A percentile compares a stretch with the other conserved stretches of the same genome.
Conservation (phyloP, 2,329 filamentous ascomycete genomes). For the Fusarium nanum region DNA sequence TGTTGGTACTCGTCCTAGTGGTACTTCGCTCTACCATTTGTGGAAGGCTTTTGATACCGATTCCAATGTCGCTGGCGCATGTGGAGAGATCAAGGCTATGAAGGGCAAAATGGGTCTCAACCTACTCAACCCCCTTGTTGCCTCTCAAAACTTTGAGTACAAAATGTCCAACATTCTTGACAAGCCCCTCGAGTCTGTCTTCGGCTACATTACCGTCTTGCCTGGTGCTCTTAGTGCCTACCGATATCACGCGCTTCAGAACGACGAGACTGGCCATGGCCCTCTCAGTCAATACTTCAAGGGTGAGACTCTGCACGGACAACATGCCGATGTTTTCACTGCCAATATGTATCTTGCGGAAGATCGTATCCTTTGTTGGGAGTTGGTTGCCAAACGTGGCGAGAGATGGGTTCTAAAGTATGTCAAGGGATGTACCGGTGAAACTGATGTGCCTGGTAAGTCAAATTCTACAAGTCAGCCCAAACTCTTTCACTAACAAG, state of each 20-base stretch:
- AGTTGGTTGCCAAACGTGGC: constrained; percentile 92
- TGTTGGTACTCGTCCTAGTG: constrained; percentile 91
- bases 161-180: constrained; percentile 99
- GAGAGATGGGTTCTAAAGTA: constrained; percentile 99
- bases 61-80: constrained; percentile 95
- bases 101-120: constrained; percentile 87
- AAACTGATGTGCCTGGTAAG: constrained; percentile 96
- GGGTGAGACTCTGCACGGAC: constrained; percentile 94
- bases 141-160: constrained; percentile 99
- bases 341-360: constrained; percentile 96
- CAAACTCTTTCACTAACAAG: constrained; percentile 38
- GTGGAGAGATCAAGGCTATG: constrained; percentile 97
- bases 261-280: constrained; percentile 94
- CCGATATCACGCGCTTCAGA: constrained; percentile 94
- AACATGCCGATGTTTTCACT: constrained; percentile 96
- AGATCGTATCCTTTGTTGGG: constrained; percentile 92
- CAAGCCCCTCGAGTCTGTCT: constrained; percentile 95
- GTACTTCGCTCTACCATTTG: constrained; percentile 93
- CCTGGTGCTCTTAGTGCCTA: constrained; percentile 96
- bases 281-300: constrained; percentile 99
- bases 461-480: constrained; percentile 18
- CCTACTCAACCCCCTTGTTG: constrained; percentile 91
- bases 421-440: constrained; percentile 94
- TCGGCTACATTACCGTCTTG: constrained; percentile 97
- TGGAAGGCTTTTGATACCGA: constrained; percentile 99